Base-by-base conservation (phyloP, 2,329 filamentous ascomycete species). In the Penicillium capsulatum region DNA sequence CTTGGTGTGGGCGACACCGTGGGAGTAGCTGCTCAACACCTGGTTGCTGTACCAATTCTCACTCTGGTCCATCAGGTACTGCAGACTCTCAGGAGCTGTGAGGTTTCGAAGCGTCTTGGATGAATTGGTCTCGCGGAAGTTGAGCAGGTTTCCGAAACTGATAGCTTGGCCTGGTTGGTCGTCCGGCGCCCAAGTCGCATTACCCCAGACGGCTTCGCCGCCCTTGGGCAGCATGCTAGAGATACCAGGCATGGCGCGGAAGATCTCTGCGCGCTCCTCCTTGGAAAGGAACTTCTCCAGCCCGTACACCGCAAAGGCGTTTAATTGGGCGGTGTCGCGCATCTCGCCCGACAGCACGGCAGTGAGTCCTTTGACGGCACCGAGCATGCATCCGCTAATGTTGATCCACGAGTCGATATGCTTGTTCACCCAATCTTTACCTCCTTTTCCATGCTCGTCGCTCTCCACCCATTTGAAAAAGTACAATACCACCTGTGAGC, bases 381-480 rank as follows among this genome's bases (percentile, higher is more conserved):
- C 92, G 4, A 98, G 81, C 91, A 98, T 96, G 66, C 91, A 98
- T 4, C 92, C 92, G 51, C 86, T 92, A 56, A 98, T 89, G 63
- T 98, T 98, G 71, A 98, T 94, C 90, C 94, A 98, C 2, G 87
- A 85, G 51, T 94, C 92, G 36, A 98, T 74, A 59, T 96, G 78
- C 13, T 76, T 77, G 43, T 98, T 90, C 0, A 98, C 91, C 92
- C 92, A 98, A 37, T 80, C 77, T 26, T 83, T 75, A 1, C 92
- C 91, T 1, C 89, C 91, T 14, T 80, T 80, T 3, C 92, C 92
- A 48, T 82, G 70, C 4, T 86, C 86, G 37, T 81, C 74, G 2
- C 83, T 77, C 37, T 94, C 86, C 1, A 94, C 92, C 81, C 81
- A 84, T 56, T 86, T 83, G 54, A 90, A 76, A 64, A 86, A 85